Percentiles rank a stretch among this genome's conserved stretches.
Evolutionary conservation across 106 monocot genomes (phyloP).

Genomic region (Dioscorea dumetorum): DNA sequence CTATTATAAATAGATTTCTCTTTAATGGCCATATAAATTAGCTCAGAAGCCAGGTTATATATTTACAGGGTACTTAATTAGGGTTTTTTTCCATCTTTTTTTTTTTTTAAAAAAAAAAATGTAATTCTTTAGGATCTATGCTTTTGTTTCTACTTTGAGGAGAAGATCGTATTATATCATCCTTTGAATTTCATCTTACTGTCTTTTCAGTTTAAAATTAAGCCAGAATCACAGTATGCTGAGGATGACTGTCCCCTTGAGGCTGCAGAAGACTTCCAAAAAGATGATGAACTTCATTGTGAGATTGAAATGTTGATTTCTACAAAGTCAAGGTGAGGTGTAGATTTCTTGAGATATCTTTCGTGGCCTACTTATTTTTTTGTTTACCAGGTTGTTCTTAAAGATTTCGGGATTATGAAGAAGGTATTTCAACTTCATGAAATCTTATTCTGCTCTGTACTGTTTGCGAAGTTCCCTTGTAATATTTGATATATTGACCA

Average conservation of each 20-base stretch:
- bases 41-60: too few species aligned
- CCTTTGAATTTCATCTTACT: not conserved
- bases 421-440: slow-evolving; percentile 27
- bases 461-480: too few species aligned
- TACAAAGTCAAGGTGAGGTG: slow-evolving; percentile 82
- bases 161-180: not conserved
- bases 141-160: too few species aligned
- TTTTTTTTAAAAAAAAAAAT: too few species aligned
- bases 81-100: too few species aligned
- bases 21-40: too few species aligned
- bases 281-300: slow-evolving; percentile 89
- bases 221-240: slow-evolving; percentile 84
- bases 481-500: too few species aligned
- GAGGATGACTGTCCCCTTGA: slow-evolving; percentile 79
- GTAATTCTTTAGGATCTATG: too few species aligned
- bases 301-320: slow-evolving; percentile 91
- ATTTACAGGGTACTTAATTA: too few species aligned
- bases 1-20: too few species aligned
- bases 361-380: not conserved
- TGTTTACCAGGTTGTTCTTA: slow-evolving; percentile 47
- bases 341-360: not conserved
- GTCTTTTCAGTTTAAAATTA: slow-evolving; percentile 91
- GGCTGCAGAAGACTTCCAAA: slow-evolving; percentile 65
- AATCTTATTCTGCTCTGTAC: too few species aligned
- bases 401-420: slow-evolving; percentile 61